Base-by-base conservation (phyloP, 139 green algal genomes). In the Ostreobium quekettii region DNA sequence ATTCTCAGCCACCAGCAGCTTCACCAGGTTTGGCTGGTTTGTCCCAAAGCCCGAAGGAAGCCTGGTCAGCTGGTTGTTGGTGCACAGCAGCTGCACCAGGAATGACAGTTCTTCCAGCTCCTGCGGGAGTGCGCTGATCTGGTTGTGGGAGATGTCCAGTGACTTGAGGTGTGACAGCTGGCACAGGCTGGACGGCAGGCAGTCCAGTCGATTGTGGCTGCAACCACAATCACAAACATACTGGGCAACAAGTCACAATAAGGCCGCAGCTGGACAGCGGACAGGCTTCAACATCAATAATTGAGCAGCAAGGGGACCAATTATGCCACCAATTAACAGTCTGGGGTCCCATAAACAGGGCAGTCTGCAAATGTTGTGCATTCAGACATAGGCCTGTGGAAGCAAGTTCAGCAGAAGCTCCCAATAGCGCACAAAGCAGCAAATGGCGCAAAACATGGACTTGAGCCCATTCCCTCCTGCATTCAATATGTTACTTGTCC, bases 1-100 rank as follows among this genome's bases (percentile, higher is more conserved):
- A 67, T 87, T 87, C 3, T 59, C 63, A 15, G 64, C 28, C 31
- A 72, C 19, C 3, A 81, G 69, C 1, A 87, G 57, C 66, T 81
- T 78, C 4, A 61, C 64, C 36, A 87, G 63, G 60, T 48, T 8
- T 7, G 5, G 7, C 47, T n/a, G 6, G 7, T n/a, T 46, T n/a
- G 26, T 11, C 19, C 59, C 59, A 5, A 66, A 42, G 28, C 7
- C 26, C 4, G 7, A 19, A 7, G 59, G 59, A 6, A 66, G 26
- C 29, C 7, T 19, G 7, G 59, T 66, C 7, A 66, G 30, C 32
- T 66, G 59, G 47, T 66, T 66, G 22, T 8, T 4, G 28, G 59
- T 22, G 32, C 59, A 66, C 6, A 19, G 47, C 4, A 66, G 59
- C 19, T 8, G 29, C 15, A 42, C 59, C 28, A 66, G 26, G 6